Evolutionary conservation across 192 early-diverging fungal genomes (phyloP).

Genomic region (Backusella liffmaniae): DNA sequence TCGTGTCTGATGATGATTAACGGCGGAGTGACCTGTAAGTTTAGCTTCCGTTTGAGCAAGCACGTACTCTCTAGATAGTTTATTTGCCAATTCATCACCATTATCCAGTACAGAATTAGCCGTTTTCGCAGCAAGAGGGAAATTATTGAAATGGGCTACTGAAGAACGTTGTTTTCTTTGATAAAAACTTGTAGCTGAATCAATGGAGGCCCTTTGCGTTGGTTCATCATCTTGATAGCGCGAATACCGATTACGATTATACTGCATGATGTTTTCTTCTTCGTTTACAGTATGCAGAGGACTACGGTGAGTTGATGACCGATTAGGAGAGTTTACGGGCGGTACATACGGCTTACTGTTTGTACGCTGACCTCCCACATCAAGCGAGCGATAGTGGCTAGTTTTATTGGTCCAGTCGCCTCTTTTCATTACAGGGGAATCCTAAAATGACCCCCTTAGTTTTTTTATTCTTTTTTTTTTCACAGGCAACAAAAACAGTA

Average conservation of each 20-base stretch:
- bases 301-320: neutral
- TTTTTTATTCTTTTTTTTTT: neutral
- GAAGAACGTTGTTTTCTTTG: constrained; percentile 12
- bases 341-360: neutral
- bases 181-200: neutral
- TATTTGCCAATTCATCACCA: neutral
- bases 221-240: neutral
- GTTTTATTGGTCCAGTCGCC: constrained; percentile 1
- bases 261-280: constrained; percentile 10
- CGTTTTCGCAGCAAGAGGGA: constrained; percentile 2
- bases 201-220: neutral
- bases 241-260: neutral
- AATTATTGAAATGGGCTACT: constrained; percentile 18
- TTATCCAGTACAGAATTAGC: neutral
- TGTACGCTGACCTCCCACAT: neutral
- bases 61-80: neutral
- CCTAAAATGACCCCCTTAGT: neutral
- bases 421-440: constrained; percentile 13
- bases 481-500: neutral
- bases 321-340: constrained; percentile 4
- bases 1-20: neutral
- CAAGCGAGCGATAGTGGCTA: neutral
- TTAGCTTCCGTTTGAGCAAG: neutral
- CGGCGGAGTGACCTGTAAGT: neutral
- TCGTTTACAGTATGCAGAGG: constrained; percentile 26